Conservation (phyloP, 768 basidiomycete species). For the Dioszegia hungarica region DNA sequence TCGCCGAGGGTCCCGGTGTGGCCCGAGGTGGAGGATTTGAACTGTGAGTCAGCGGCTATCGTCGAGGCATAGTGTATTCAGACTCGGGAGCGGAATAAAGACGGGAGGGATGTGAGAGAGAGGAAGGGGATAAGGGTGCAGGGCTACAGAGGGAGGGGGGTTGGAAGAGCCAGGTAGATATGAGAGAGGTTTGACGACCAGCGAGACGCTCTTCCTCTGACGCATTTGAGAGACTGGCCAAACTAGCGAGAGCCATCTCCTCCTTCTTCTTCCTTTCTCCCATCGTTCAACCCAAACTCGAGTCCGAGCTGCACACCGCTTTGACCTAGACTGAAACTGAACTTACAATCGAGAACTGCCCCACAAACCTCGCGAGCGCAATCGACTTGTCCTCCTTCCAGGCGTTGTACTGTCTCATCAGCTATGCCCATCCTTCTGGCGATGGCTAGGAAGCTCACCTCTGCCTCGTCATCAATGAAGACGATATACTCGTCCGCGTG, state of each 20-base stretch:
- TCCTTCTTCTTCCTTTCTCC: background rate
- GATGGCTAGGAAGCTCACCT: slow-evolving; percentile 30
- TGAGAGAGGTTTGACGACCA: no score
- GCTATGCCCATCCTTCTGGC: background rate
- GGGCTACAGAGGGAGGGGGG: no score
- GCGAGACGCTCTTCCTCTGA: no score
- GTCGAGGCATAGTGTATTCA: background rate
- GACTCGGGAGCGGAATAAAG: background rate
- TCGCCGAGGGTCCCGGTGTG: slow-evolving; percentile 42
- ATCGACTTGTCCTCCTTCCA: slow-evolving; percentile 43
- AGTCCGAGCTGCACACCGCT: no score
- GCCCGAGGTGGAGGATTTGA: slow-evolving; percentile 35
- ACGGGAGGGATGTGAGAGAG: background rate
- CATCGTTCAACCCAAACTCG: background rate
- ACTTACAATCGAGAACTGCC: slow-evolving; percentile 39
- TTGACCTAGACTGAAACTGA: background rate
- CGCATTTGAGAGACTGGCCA: no score
- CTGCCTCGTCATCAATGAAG: slow-evolving; percentile 37
- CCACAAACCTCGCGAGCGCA: slow-evolving; percentile 38
- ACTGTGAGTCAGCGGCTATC: slow-evolving; percentile 16
- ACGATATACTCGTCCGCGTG: slow-evolving; percentile 40
- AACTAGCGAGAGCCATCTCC: no score
- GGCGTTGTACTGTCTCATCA: slow-evolving; percentile 28
- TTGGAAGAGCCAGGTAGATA: no score
- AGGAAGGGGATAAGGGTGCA: background rate